Evolutionary conservation across 2,329 filamentous ascomycete species (phyloP).

Genomic region (Penicillium oxalicum): DNA sequence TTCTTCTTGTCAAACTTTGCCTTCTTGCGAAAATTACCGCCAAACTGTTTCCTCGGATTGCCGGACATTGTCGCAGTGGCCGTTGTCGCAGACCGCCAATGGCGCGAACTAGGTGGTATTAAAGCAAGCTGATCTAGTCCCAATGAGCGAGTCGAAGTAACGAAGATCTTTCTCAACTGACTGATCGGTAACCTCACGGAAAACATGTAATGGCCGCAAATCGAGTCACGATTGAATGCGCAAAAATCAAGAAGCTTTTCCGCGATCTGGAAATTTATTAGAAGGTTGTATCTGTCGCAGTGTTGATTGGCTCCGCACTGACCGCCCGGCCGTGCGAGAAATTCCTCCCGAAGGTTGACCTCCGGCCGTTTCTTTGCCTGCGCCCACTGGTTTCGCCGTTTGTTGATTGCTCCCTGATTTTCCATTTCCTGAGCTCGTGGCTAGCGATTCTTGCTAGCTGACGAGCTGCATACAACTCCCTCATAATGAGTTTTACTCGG

Average conservation of each 20-base stretch:
- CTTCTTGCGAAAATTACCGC: slow-evolving; percentile 40
- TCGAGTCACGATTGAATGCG: slow-evolving; percentile 7
- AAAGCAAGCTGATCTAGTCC: slow-evolving; percentile 6
- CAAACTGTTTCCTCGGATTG: slow-evolving; percentile 21
- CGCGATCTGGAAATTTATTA: slow-evolving; percentile 22
- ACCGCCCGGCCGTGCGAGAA: slow-evolving; percentile 25
- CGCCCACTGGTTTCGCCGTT: slow-evolving; percentile 6
- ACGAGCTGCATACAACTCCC: slow-evolving; percentile 17
- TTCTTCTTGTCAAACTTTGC: slow-evolving; percentile 53
- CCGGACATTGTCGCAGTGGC: slow-evolving; percentile 24
- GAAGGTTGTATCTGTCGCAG: slow-evolving; percentile 16
- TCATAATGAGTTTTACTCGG: slow-evolving; percentile 46
- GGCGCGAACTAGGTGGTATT: slow-evolving; percentile 5
- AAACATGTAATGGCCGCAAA: slow-evolving; percentile 15
- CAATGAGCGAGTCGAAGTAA: not conserved
- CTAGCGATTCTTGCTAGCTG: slow-evolving; percentile 24
- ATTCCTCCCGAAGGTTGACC: slow-evolving; percentile 20
- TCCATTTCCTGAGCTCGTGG: slow-evolving; percentile 11
- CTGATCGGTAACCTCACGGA: slow-evolving; percentile 9
- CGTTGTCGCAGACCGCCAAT: slow-evolving; percentile 17
- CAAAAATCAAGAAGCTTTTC: slow-evolving; percentile 4
- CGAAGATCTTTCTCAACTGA: slow-evolving; percentile 7
- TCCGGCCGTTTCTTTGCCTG: slow-evolving; percentile 10
- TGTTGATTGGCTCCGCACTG: slow-evolving; percentile 17
- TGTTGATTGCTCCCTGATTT: slow-evolving; percentile 4